phyloP scores from a whole-genome alignment of 2,329 filamentous ascomycete genomes.

The Aspergillus fischeri region DNA sequence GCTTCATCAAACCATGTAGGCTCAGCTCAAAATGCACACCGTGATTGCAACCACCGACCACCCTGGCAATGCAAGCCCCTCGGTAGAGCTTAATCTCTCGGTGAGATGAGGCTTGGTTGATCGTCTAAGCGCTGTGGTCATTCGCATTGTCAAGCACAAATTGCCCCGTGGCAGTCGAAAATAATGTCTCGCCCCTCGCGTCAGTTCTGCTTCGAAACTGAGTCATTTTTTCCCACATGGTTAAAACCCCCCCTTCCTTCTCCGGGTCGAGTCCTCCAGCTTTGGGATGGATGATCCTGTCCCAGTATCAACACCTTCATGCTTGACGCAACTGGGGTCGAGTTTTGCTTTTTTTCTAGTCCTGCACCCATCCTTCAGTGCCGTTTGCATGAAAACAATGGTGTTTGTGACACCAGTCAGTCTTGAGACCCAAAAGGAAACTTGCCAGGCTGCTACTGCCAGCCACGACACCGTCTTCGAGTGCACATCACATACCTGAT shows the following conservation, averaged over 20 bases:
- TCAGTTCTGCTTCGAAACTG: background rate
- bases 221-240: background rate
- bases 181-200: slow-evolving; percentile 4
- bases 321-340: background rate
- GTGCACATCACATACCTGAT: background rate
- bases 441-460: background rate
- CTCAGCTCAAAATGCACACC: background rate
- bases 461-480: background rate
- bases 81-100: background rate
- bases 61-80: background rate
- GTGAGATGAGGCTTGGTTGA: background rate
- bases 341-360: background rate
- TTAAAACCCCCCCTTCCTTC: background rate
- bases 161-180: background rate
- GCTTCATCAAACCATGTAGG: background rate
- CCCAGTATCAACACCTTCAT: background rate
- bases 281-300: background rate
- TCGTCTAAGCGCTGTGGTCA: too few relatives aligned
- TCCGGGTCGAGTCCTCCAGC: background rate
- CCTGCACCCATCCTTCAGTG: background rate
- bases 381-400: background rate
- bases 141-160: background rate
- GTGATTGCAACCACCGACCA: background rate
- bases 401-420: background rate
- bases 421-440: background rate